Base-by-base conservation (phyloP, 2,329 filamentous ascomycete genomes). In the Plenodomus biglobosus region DNA sequence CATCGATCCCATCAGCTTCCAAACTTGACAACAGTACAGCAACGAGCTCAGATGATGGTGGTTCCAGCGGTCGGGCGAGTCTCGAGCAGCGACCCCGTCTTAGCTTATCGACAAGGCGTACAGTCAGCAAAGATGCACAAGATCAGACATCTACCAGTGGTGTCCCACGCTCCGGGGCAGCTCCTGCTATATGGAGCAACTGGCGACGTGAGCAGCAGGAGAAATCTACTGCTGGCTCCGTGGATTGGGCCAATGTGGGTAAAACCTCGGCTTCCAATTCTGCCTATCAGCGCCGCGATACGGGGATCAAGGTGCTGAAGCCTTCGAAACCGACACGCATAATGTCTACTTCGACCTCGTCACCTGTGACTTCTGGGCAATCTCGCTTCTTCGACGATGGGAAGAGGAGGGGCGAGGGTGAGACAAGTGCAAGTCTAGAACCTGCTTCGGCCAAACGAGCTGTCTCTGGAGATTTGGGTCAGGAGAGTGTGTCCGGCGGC, bases 301-400 rank as follows among this genome's bases (percentile, higher is more conserved):
- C 87, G 41, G 85, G 85, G 42, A 97, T 97, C 87, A 97, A 96
- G 76, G 87, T 96, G 1, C 78, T 97, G 43, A 90, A 91, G 64
- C 85, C 92, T 1, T 81, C 80, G 46, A 94, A 90, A 68, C 78
- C 85, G 5, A 73, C 75, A 20, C 81, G 85, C 13, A 73, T 74
- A 1, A 56, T 74, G 2, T 77, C 78, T 7, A 57, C 59, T 2
- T 64, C 60, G 10, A 55, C 52, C 13, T 50, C 58, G n/a, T 58
- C 62, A 18, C 61, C 66, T 8, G 58, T 59, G 4, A 53, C 61
- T n/a, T n/a, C n/a, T 15, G 66, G 68, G 7, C 74, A 75, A 56
- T 78, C 75, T 21, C 68, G 77, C 21, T 79, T 77, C 63, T 80
- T 79, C 48, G 76, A 78, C 48, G 76, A 79, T 38, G 76, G 76